Evolutionary conservation across 331 rosid genomes (phyloP), one percentile per base, ranked within the genome.

Genomic region (Malus hybrid): DNA sequence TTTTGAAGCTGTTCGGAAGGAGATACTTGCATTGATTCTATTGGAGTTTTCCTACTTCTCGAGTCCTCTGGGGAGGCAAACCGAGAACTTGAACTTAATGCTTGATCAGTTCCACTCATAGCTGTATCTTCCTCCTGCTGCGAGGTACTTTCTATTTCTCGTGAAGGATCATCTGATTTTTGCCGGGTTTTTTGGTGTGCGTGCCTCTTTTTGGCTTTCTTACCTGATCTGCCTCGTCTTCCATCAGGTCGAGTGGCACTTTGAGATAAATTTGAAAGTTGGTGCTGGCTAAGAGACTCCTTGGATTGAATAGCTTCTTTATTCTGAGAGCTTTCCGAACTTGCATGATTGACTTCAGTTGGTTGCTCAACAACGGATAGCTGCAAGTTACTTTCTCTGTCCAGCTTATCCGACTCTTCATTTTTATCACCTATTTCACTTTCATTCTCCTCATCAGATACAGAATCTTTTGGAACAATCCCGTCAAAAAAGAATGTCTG

Each of bases 21-120:
- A 2, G 88, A 84, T 74, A 87, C 97, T 80, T 88, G 97, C 86
- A 80, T 67, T 56, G 91, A 84, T 57, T 95, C 99, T 71, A 83
- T 75, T 13, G 96, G 87, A 62, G 93, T 88, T 86, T 89, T 95
- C 80, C 99, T 89, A 81, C 80, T 95, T 88, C 99, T 86, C 5
- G 86, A 85, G 65, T 87, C 93, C 78, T 89, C 99, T 46, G 95
- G 92, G 78, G 95, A 90, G 61, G 88, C 89, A 86, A 88, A 85
- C 33, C 83, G 85, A 76, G 99, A 92, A 76, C 98, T 83, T n/a
- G 97, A 92, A 85, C 98, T 95, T 82, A 92, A 85, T 1, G 90
- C 97, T 80, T 95, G 99, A 72, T 92, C 99, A 6, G 93, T 95
- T 71, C 99, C 97, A 77, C 99, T 95, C 97, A 95, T 92, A 13